phyloP scores from a whole-genome alignment of 495 filamentous ascomycete species.

The Corynascus novoguineensis region DNA sequence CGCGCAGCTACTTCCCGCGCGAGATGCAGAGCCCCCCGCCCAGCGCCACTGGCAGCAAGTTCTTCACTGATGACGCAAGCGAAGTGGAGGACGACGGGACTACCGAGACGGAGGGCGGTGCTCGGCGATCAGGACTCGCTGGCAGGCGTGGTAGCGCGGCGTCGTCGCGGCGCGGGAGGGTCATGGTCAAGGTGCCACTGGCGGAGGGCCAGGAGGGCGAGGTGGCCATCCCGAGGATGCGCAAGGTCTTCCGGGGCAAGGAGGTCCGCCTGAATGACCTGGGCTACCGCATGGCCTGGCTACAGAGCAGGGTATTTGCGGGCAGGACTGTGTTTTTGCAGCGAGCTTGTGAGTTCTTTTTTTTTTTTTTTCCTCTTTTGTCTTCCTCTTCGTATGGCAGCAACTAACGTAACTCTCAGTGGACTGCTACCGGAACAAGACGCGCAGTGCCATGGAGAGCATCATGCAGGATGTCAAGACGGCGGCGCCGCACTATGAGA shows the following conservation, averaged over 20 bases:
- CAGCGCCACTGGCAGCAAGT: slow-evolving; percentile 56
- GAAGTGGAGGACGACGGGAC: slow-evolving; percentile 52
- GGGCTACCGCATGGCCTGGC: slow-evolving; percentile 92
- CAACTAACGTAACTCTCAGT: slow-evolving; percentile 47
- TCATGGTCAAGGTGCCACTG: slow-evolving; percentile 56
- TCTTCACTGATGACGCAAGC: slow-evolving; percentile 56
- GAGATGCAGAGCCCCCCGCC: slow-evolving; percentile 79
- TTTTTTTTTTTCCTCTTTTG: neutral
- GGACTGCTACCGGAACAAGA: slow-evolving; percentile 92
- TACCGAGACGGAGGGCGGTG: slow-evolving; percentile 48
- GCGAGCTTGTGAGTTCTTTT: slow-evolving; percentile 73
- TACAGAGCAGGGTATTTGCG: slow-evolving; percentile 82
- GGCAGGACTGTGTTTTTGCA: slow-evolving; percentile 84
- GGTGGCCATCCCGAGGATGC: slow-evolving; percentile 67
- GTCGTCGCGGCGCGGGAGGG: slow-evolving; percentile 11
- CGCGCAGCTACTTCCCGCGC: slow-evolving; percentile 79
- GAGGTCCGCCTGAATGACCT: slow-evolving; percentile 86
- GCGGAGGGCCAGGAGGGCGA: slow-evolving; percentile 59
- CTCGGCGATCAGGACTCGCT: too few relatives aligned
- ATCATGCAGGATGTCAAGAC: slow-evolving; percentile 64
- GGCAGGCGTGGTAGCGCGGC: slow-evolving; percentile 21
- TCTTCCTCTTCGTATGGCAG: neutral
- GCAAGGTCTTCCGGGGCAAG: slow-evolving; percentile 59
- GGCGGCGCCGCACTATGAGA: slow-evolving; percentile 81
- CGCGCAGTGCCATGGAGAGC: slow-evolving; percentile 69